phyloP scores from a whole-genome alignment of 2,329 filamentous ascomycete species.

The Pyrenochaeta sp. region DNA sequence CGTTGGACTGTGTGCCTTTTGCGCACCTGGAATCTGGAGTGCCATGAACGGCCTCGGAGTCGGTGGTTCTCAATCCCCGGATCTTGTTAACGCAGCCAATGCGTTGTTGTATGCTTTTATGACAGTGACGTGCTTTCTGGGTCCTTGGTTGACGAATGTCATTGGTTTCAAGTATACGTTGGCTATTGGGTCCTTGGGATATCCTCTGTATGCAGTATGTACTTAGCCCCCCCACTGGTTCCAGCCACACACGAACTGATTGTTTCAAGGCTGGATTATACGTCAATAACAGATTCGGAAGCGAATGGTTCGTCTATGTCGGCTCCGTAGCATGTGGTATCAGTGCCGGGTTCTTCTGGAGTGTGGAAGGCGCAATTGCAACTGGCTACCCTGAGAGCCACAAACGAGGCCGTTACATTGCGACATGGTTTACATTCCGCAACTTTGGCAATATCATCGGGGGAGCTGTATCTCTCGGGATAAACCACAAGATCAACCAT shows the following conservation, averaged over 20 bases:
- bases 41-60: constrained; percentile 63
- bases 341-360: constrained; percentile 61
- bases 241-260: too few relatives aligned
- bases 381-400: constrained; percentile 58
- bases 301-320: constrained; percentile 60
- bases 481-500: constrained; percentile 54
- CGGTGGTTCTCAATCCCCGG: constrained; percentile 60
- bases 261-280: constrained; percentile 50
- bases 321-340: constrained; percentile 59
- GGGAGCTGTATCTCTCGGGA: constrained; percentile 57
- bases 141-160: constrained; percentile 58
- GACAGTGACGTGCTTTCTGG: constrained; percentile 57
- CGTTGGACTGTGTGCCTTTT: constrained; percentile 20
- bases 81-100: constrained; percentile 61
- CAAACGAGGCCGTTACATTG: constrained; percentile 52
- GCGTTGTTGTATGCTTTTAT: constrained; percentile 59
- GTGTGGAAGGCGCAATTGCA: constrained; percentile 59
- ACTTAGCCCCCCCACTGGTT: too few relatives aligned
- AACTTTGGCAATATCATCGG: constrained; percentile 62
- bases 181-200: constrained; percentile 56
- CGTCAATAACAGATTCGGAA: constrained; percentile 59
- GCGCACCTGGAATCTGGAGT: constrained; percentile 61
- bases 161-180: constrained; percentile 59
- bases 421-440: constrained; percentile 61
- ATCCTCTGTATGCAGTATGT: constrained; percentile 54